These are phyloP conservation scores for Solanum chmielewskii DNA, from an alignment of 257 asterid species.

Conservation along the genomic window DNA sequence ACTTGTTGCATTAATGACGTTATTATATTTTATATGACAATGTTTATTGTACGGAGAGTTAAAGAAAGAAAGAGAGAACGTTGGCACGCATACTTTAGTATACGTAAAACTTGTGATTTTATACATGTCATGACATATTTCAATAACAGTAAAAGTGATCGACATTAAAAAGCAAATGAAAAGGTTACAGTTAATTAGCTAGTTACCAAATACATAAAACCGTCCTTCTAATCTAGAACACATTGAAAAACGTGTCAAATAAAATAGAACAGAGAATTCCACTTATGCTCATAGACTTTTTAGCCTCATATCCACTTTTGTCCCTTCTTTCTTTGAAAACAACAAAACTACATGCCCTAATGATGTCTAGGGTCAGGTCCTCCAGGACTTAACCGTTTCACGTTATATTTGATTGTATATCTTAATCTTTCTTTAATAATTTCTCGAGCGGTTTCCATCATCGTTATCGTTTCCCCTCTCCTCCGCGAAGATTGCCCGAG, in stretches of 20 bases:
- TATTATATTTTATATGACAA: not conserved
- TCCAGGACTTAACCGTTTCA: not conserved
- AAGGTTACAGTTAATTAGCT: not conserved
- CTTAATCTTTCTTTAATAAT: not conserved
- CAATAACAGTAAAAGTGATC: not conserved
- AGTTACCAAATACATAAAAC: not conserved
- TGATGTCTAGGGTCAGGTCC: slow-evolving; percentile 9
- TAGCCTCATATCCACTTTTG: not conserved
- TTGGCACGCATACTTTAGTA: not conserved
- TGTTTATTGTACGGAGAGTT: not conserved
- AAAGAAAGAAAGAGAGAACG: not conserved
- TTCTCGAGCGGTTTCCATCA: not conserved
- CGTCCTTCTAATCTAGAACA: not conserved
- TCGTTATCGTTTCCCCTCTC: not conserved
- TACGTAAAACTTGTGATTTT: not conserved
- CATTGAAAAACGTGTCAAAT: not conserved
- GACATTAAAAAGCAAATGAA: not conserved
- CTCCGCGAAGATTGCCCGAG: not conserved
- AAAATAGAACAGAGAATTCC: not conserved
- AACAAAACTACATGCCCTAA: not conserved
- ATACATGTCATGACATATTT: not conserved
- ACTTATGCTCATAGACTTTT: not conserved
- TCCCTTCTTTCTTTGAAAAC: not conserved
- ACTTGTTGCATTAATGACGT: not conserved
- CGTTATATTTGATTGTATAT: not conserved